Conservation (phyloP, 192 early-diverging fungal species). For the Entrophospora sp. region DNA sequence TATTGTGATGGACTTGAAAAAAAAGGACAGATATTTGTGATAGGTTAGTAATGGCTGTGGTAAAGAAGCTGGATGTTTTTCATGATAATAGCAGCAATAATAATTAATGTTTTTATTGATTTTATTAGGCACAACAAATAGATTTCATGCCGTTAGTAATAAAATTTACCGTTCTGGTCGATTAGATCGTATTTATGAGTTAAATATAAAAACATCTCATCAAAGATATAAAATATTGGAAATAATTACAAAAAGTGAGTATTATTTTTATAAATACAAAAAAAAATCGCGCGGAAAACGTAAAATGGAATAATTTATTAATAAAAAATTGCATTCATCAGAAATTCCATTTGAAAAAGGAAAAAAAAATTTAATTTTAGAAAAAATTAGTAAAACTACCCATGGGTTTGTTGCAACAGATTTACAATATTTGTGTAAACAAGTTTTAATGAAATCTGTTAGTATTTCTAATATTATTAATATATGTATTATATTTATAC, state of each 20-base stretch:
- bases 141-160: conserved; percentile 40
- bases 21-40: conserved; percentile 32
- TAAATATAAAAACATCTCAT: conserved; percentile 35
- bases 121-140: conserved; percentile 39
- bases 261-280: background rate
- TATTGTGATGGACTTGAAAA: no score
- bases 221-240: conserved; percentile 33
- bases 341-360: conserved; percentile 39
- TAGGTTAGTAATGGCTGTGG: conserved; percentile 37
- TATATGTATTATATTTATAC: background rate
- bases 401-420: conserved; percentile 82
- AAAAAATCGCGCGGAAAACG: no score
- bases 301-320: no score
- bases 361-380: conserved; percentile 29
- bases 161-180: conserved; percentile 49
- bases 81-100: no score
- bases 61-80: no score
- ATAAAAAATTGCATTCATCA: no score
- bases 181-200: conserved; percentile 40
- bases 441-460: conserved; percentile 36
- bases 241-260: conserved; percentile 36
- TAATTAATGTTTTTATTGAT: no score
- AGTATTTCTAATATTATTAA: no score
- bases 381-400: conserved; percentile 37
- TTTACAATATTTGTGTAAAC: conserved; percentile 56